phyloP scores from a whole-genome alignment of 1,284 basidiomycete species.

The Ustilago cynodontis region DNA sequence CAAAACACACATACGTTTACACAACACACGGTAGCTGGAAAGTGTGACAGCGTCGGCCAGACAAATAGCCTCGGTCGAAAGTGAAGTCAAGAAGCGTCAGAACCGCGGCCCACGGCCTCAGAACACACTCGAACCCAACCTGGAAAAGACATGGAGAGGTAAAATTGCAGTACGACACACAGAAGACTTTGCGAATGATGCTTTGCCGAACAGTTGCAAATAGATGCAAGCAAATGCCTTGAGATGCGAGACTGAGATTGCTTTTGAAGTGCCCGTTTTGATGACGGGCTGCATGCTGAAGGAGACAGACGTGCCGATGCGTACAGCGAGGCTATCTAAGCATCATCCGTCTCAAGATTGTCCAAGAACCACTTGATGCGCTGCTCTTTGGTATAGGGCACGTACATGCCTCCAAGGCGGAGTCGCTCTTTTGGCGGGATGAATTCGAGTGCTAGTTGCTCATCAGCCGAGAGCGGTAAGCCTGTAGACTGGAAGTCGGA shows the following conservation, averaged over 20 bases:
- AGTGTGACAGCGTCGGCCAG: not conserved
- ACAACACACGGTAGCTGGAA: not conserved
- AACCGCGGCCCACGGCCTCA: not conserved
- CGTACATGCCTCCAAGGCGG: conserved; percentile 39
- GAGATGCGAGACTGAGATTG: not conserved
- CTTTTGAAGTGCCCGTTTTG: not conserved
- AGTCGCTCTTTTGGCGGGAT: conserved; percentile 30
- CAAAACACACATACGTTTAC: not conserved
- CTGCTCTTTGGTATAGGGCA: conserved; percentile 45
- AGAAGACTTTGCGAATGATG: not conserved
- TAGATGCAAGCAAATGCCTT: not conserved
- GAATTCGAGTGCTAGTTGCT: conserved; percentile 20
- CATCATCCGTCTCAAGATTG: conserved; percentile 40
- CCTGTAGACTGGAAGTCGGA: no score
- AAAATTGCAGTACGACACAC: not conserved
- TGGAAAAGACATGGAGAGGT: not conserved
- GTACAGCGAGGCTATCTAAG: conserved; percentile 8
- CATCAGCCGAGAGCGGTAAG: not conserved
- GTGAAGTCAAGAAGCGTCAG: not conserved
- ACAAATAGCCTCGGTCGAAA: not conserved
- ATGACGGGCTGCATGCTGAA: no score
- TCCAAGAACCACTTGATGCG: conserved; percentile 46
- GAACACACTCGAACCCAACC: not conserved
- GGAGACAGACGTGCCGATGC: no score
- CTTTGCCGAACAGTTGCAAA: no score